These are phyloP conservation scores for Tuber aestivum DNA, from an alignment of 495 filamentous ascomycete species.

Conservation along the genomic window DNA sequence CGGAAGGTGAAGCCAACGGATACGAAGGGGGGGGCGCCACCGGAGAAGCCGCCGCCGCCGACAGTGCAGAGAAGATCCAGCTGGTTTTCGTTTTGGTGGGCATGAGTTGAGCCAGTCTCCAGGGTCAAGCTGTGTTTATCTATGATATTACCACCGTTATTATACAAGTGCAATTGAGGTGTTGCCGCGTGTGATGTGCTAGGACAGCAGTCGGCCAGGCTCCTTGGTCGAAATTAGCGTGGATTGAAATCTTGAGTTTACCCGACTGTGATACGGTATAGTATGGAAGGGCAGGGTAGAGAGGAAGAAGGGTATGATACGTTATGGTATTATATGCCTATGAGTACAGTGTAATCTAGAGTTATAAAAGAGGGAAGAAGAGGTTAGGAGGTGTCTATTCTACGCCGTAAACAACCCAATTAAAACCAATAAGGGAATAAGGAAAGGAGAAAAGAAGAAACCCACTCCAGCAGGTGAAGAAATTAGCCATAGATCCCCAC, in stretches of 20 bases:
- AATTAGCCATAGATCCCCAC: background rate
- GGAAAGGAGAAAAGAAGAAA: background rate
- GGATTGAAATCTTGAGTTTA: background rate
- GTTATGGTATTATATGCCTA: background rate
- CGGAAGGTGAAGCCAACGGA: background rate
- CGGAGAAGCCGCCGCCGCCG: background rate
- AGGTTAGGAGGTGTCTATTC: background rate
- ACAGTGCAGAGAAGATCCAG: background rate
- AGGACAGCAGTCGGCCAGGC: background rate
- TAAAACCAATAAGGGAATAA: background rate
- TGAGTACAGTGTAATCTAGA: background rate
- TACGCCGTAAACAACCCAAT: background rate
- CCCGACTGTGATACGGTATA: background rate
- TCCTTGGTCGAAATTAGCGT: background rate
- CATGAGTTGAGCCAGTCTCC: background rate
- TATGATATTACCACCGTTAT: background rate
- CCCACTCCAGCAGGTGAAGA: background rate
- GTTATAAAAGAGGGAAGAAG: background rate
- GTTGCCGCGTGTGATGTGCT: background rate
- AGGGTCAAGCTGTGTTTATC: background rate
- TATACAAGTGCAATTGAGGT: background rate
- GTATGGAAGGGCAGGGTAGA: too few species aligned
- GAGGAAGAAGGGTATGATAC: background rate
- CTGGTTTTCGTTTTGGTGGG: background rate
- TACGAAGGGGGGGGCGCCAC: background rate